Evolutionary conservation across 495 filamentous ascomycete species (phyloP).

Genomic region (Usnea hakonensis): DNA sequence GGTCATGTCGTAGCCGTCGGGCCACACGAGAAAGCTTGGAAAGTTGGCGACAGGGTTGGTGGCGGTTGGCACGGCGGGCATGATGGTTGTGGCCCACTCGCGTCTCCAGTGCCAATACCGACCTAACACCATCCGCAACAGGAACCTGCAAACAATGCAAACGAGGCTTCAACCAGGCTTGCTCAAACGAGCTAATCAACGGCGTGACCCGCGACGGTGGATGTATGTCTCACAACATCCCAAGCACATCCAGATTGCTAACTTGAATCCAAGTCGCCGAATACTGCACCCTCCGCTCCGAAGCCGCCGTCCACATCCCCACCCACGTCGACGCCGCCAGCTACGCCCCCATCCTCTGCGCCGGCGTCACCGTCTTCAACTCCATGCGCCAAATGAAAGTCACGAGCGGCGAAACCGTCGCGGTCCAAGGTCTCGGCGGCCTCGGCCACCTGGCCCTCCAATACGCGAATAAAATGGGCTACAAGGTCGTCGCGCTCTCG

Average conservation of each 20-base stretch:
- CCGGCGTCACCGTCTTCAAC: slow-evolving; percentile 65
- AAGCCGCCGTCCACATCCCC: slow-evolving; percentile 54
- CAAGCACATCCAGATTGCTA: not conserved
- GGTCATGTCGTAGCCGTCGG: slow-evolving; percentile 56
- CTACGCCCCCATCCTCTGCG: slow-evolving; percentile 58
- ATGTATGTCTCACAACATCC: slow-evolving; percentile 32
- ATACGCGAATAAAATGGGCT: slow-evolving; percentile 57
- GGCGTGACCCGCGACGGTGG: slow-evolving; percentile 44
- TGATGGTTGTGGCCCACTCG: slow-evolving; percentile 26
- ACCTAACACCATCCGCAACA: slow-evolving; percentile 2
- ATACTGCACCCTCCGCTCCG: slow-evolving; percentile 51
- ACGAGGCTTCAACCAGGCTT: slow-evolving; percentile 38
- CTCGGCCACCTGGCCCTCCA: slow-evolving; percentile 61
- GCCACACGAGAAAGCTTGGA: slow-evolving; percentile 42
- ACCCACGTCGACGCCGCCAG: slow-evolving; percentile 46
- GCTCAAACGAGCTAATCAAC: slow-evolving; percentile 43
- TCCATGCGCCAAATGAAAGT: slow-evolving; percentile 52
- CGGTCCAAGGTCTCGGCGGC: slow-evolving; percentile 56
- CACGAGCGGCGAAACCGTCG: slow-evolving; percentile 47
- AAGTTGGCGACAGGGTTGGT: slow-evolving; percentile 59
- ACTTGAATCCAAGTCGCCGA: slow-evolving; percentile 42
- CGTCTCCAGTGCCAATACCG: not conserved
- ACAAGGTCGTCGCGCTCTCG: slow-evolving; percentile 51
- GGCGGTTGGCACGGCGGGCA: slow-evolving; percentile 45
- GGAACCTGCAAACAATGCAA: slow-evolving; percentile 36